These are phyloP conservation scores for Strobilomyces dryophilus DNA, from an alignment of 768 basidiomycete genomes.

Conservation along the genomic window DNA sequence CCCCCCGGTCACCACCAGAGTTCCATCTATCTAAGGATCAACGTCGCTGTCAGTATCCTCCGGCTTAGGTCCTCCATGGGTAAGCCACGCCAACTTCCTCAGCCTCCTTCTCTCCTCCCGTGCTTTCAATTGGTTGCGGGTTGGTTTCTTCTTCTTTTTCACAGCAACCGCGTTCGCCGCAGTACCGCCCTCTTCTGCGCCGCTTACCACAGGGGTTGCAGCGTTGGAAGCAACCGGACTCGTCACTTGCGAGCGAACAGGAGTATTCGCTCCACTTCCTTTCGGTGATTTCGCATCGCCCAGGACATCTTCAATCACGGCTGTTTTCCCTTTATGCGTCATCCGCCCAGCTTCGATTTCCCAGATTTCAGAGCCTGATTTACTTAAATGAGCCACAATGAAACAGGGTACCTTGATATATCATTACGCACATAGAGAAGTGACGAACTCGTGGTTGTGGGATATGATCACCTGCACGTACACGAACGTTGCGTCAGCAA, in stretches of 20 bases:
- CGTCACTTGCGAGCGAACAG: constrained; percentile 62
- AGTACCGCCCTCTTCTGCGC: constrained; percentile 55
- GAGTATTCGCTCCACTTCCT: constrained; percentile 70
- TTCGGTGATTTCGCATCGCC: constrained; percentile 63
- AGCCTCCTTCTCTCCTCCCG: constrained; percentile 80
- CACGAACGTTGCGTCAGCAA: constrained; percentile 16
- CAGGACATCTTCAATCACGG: constrained; percentile 82
- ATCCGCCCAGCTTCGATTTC: constrained; percentile 82
- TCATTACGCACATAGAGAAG: constrained; percentile 66
- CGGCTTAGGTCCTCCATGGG: constrained; percentile 74
- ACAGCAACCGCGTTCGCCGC: constrained; percentile 34
- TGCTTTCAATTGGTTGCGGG: constrained; percentile 86
- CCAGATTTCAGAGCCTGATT: constrained; percentile 87
- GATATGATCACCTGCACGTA: constrained; percentile 81
- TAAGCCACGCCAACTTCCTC: constrained; percentile 81
- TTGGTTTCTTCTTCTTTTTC: constrained; percentile 88
- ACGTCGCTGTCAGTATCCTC: constrained; percentile 76
- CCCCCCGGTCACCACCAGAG: constrained; percentile 20
- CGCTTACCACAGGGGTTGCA: constrained; percentile 76
- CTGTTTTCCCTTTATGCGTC: constrained; percentile 83
- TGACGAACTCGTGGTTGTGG: constrained; percentile 88
- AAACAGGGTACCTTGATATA: constrained; percentile 8
- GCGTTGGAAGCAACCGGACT: constrained; percentile 66
- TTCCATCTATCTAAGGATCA: constrained; percentile 17
- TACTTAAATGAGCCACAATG: constrained; percentile 15